Percentiles rank a stretch among this genome's conserved stretches.
These are phyloP conservation scores for Rhynchospora pubera DNA, from an alignment of 176 grass and related monocot genomes.

Conservation along the genomic window DNA sequence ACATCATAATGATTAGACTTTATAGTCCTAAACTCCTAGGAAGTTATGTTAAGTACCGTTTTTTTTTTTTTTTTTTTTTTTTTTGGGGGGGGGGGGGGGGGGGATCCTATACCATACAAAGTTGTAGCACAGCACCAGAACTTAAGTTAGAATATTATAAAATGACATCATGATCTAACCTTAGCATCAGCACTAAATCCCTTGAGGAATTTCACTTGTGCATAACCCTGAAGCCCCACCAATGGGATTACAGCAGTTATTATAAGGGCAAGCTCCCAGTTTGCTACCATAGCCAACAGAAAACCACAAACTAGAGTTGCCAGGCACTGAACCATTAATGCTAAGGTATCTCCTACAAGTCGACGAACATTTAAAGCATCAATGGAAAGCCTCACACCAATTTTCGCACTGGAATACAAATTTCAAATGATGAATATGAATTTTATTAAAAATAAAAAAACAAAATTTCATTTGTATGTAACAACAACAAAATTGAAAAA, in stretches of 20 bases:
- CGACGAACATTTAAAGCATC: constrained; percentile 75
- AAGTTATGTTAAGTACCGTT: too few relatives aligned
- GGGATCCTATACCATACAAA: too few relatives aligned
- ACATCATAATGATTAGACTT: too few relatives aligned
- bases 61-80: too few relatives aligned
- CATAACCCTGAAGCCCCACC: constrained; percentile 66
- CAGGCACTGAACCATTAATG: constrained; percentile 35
- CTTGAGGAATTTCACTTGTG: constrained; percentile 69
- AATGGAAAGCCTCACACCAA: constrained; percentile 62
- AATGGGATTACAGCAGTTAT: constrained; percentile 59
- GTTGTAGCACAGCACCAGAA: neutral
- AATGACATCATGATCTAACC: constrained; percentile 34
- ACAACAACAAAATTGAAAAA: too few relatives aligned
- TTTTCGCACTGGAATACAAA: constrained; percentile 53
- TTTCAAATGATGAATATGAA: neutral
- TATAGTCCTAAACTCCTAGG: too few relatives aligned
- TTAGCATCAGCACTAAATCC: constrained; percentile 78
- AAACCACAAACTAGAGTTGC: constrained; percentile 52
- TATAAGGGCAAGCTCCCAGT: constrained; percentile 65
- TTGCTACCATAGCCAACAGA: constrained; percentile 51
- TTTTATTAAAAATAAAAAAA: neutral
- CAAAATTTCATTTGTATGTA: too few relatives aligned
- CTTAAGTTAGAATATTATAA: neutral
- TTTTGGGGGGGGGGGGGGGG: too few relatives aligned
- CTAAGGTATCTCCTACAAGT: constrained; percentile 79